Conservation (phyloP, 2,329 filamentous ascomycete species). For the Aspergillus sp. region DNA sequence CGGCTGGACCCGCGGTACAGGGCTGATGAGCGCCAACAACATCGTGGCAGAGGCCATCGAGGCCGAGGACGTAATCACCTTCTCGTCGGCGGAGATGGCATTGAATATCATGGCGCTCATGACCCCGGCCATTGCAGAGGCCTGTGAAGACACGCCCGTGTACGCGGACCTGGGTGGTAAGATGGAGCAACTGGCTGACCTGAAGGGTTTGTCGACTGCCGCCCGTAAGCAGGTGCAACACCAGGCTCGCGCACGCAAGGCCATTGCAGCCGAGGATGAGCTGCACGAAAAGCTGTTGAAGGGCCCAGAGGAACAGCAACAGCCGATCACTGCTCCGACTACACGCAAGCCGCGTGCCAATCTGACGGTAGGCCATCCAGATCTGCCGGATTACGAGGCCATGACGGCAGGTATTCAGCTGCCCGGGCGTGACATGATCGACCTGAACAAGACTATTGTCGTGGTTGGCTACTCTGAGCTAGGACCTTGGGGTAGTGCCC, state of each 20-base stretch:
- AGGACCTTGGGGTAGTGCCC: constrained; percentile 13
- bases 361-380: constrained; percentile 3
- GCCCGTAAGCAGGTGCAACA: background rate
- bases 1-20: constrained; percentile 10
- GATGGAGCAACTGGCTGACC: constrained; percentile 3
- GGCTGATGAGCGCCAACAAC: constrained; percentile 9
- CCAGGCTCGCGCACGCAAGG: background rate
- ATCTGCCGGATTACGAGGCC: background rate
- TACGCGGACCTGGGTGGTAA: constrained; percentile 7
- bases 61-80: constrained; percentile 1
- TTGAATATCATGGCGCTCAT: constrained; percentile 1
- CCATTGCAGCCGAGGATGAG: background rate
- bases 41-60: constrained; percentile 10
- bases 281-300: background rate
- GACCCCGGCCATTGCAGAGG: background rate
- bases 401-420: background rate
- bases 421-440: background rate
- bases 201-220: background rate
- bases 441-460: background rate
- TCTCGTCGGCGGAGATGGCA: constrained; percentile 10
- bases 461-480: constrained; percentile 10
- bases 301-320: background rate
- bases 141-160: constrained; percentile 6
- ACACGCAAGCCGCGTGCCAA: background rate
- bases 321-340: background rate